Evolutionary conservation across 2,329 filamentous ascomycete species (phyloP).

Genomic region (Talaromyces marneffei): DNA sequence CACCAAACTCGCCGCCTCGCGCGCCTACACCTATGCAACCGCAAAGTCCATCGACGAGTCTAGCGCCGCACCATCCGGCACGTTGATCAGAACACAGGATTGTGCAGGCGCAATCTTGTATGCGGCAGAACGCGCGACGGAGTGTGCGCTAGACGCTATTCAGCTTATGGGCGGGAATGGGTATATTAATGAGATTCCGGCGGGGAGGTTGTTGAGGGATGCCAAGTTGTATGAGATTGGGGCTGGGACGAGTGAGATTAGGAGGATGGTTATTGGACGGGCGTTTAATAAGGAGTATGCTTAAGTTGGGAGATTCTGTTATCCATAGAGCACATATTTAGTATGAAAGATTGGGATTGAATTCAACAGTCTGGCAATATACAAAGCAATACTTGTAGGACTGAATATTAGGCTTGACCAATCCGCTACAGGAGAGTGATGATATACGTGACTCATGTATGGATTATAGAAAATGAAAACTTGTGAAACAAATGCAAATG

Average conservation of each 20-base stretch:
- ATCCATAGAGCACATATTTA: not conserved
- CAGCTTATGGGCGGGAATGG: conserved; percentile 93
- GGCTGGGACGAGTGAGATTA: conserved; percentile 88
- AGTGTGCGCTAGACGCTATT: conserved; percentile 58
- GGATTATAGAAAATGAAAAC: not conserved
- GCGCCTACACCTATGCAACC: conserved; percentile 82
- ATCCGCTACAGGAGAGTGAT: too few species aligned
- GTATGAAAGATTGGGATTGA: too few species aligned
- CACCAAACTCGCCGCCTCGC: conserved; percentile 77
- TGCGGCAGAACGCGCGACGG: conserved; percentile 56
- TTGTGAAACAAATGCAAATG: not conserved
- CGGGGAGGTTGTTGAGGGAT: conserved; percentile 73
- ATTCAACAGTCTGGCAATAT: not conserved
- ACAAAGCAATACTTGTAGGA: not conserved
- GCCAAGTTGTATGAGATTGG: conserved; percentile 91
- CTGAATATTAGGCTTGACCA: not conserved
- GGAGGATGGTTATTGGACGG: conserved; percentile 88
- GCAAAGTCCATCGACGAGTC: conserved; percentile 74
- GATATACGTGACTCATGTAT: not conserved
- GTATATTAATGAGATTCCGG: conserved; percentile 91
- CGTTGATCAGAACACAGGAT: conserved; percentile 71
- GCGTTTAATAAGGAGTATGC: conserved; percentile 83
- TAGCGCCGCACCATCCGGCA: conserved; percentile 35
- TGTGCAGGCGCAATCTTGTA: conserved; percentile 93
- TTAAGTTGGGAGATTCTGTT: not conserved